Evolutionary conservation across 2,329 filamentous ascomycete species (phyloP), one percentile per base, ranked within the genome.

Genomic region (Thermomyces lanuginosus): DNA sequence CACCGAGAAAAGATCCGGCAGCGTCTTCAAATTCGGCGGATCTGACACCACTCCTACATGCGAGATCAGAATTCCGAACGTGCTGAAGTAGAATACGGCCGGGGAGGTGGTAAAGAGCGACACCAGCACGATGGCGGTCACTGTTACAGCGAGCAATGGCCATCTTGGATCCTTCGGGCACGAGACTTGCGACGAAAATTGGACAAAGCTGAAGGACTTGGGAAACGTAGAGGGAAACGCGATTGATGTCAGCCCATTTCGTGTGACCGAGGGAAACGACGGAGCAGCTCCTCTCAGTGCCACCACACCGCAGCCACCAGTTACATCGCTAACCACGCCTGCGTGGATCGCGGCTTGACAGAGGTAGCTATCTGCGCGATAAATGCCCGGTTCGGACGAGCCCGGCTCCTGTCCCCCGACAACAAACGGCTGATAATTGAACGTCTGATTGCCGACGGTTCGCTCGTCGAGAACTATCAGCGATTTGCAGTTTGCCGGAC

Each of bases 31-130:
- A 13, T 65, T 65, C 0, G 89, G 86, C 2, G 83, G 77, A 46
- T 98, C 86, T 1, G 82, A 83, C 6, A 82, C 86, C 40, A 95
- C 66, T 5, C 81, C 84, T 9, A 92, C 79, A 36, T 92, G 83
- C 58, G 79, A 80, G 55, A 92, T 95, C 19, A 92, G 61, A 41
- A 76, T 78, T 27, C 74, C 63, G 41, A 93, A 95, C 18, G 72
- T 64, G 26, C 73, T 74, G 49, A 81, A 82, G 63, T 91, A 93
- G 55, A 95, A 89, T 1, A 86, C 63, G 1, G 69, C 63, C 0
- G 84, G 72, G 0, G 76, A 81, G 1, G 73, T 72, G 2, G 80
- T 86, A 49, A 91, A 84, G 4, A 98, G 58, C 3, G 81, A 84
- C 7, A 95, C 51, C 0, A 84, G 49, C 14, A 69, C 65, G 2